These are phyloP conservation scores for Drosera capensis DNA, from an alignment of 148 eudicot species.

Conservation along the genomic window DNA sequence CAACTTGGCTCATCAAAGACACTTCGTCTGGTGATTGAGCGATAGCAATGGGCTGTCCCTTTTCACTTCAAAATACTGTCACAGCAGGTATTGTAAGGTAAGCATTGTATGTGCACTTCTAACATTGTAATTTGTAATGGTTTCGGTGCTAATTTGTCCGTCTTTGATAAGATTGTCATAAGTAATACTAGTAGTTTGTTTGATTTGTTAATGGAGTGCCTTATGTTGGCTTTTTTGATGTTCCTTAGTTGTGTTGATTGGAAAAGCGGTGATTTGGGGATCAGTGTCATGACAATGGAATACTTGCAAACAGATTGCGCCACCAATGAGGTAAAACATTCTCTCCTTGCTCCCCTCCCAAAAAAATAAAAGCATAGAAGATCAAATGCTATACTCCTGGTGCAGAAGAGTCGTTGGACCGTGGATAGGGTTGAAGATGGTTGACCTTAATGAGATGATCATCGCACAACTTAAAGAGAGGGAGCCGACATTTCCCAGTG, in stretches of 20 bases:
- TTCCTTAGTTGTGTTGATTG: conserved; percentile 74
- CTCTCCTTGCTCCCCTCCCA: background rate
- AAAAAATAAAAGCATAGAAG: background rate
- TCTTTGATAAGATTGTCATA: no score
- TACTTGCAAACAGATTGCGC: conserved; percentile 93
- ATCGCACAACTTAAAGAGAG: conserved; percentile 46
- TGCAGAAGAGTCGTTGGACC: conserved; percentile 65
- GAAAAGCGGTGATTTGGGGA: conserved; percentile 89
- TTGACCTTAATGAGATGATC: conserved; percentile 55
- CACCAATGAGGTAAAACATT: conserved; percentile 41
- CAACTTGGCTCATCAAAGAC: conserved; percentile 64
- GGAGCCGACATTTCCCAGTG: conserved; percentile 37
- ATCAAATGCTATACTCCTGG: background rate
- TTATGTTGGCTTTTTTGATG: background rate
- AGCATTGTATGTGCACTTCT: no score
- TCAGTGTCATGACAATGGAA: conserved; percentile 86
- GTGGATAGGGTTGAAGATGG: conserved; percentile 63
- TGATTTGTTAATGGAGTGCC: background rate
- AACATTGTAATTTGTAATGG: no score
- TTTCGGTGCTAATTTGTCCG: no score
- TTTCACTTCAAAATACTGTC: conserved; percentile 79
- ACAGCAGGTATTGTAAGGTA: conserved; percentile 98
- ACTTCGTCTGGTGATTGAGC: conserved; percentile 99
- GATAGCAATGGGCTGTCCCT: conserved; percentile 88
- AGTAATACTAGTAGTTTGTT: no score